Evolutionary conservation across 192 early-diverging fungal genomes (phyloP).

Genomic region (Backusella morwellensis): DNA sequence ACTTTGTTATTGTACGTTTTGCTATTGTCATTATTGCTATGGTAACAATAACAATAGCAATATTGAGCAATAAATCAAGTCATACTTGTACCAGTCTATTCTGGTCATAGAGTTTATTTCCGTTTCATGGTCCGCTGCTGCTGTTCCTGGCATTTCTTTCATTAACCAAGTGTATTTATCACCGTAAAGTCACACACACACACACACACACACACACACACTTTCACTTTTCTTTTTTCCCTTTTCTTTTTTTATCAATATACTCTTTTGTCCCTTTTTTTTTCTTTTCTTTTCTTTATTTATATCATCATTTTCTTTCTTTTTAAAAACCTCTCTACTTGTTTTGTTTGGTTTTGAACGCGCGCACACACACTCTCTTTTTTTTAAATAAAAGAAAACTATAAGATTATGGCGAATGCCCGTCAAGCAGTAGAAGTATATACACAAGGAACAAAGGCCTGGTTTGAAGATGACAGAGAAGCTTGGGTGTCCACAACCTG

Average conservation of each 20-base stretch:
- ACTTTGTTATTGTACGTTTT: background rate
- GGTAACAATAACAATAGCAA: background rate
- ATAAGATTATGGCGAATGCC: slow-evolving; percentile 2
- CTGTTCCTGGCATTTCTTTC: background rate
- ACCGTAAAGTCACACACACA: background rate
- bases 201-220: no score
- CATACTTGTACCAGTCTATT: background rate
- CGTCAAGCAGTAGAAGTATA: slow-evolving; percentile 59
- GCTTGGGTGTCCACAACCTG: slow-evolving; percentile 81
- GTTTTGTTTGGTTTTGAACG: background rate
- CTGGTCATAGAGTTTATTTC: slow-evolving; percentile 3
- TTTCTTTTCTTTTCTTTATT: background rate
- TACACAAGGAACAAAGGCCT: slow-evolving; percentile 75
- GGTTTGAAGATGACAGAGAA: slow-evolving; percentile 85
- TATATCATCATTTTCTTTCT: background rate
- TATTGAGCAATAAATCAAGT: background rate
- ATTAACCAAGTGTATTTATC: background rate
- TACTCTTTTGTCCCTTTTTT: background rate
- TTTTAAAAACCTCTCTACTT: background rate
- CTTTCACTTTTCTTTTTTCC: no score
- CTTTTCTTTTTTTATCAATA: background rate
- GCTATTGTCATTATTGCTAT: background rate
- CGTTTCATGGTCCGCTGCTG: background rate
- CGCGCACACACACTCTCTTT: background rate
- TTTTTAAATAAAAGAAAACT: background rate